Conservation (phyloP, 148 eudicot species). For the Vaccinium myrtillus region DNA sequence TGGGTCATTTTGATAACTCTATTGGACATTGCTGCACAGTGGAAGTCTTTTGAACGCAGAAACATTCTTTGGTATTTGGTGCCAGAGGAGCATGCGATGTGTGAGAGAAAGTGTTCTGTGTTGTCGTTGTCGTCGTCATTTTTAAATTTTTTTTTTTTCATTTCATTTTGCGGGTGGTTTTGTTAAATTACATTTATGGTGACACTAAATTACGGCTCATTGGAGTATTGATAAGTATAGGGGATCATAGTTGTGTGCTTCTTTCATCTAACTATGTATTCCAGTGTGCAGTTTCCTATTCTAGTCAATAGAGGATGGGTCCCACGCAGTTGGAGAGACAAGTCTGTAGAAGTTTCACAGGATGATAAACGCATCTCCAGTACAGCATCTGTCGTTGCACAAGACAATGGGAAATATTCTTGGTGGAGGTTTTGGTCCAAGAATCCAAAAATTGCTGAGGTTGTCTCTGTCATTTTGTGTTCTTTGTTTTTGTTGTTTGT, state of each 20-base stretch:
- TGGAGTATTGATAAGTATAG: too few species aligned
- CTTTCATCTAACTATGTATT: conserved; percentile 18
- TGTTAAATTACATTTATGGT: not conserved
- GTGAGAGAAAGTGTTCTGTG: not conserved
- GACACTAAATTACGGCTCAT: too few species aligned
- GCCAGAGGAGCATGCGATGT: not conserved
- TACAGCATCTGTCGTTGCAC: conserved; percentile 27
- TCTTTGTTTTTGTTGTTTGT: conserved; percentile 10
- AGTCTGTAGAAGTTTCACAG: conserved; percentile 37
- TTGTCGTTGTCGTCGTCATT: too few species aligned
- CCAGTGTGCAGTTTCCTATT: conserved; percentile 80
- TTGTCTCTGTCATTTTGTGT: conserved; percentile 16
- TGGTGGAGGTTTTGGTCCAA: conserved; percentile 82
- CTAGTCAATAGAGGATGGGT: conserved; percentile 99
- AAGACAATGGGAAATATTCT: conserved; percentile 36
- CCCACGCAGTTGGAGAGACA: conserved; percentile 94
- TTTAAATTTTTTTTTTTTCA: not conserved
- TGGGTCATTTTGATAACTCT: not conserved
- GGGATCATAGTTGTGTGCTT: not conserved
- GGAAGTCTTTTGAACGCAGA: not conserved
- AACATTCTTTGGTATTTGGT: not conserved
- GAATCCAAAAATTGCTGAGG: conserved; percentile 49
- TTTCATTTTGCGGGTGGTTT: not conserved
- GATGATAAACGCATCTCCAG: conserved; percentile 29
- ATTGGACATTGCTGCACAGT: not conserved